Evolutionary conservation across 306 rosid species (phyloP).

Genomic region (Vicia sativa): DNA sequence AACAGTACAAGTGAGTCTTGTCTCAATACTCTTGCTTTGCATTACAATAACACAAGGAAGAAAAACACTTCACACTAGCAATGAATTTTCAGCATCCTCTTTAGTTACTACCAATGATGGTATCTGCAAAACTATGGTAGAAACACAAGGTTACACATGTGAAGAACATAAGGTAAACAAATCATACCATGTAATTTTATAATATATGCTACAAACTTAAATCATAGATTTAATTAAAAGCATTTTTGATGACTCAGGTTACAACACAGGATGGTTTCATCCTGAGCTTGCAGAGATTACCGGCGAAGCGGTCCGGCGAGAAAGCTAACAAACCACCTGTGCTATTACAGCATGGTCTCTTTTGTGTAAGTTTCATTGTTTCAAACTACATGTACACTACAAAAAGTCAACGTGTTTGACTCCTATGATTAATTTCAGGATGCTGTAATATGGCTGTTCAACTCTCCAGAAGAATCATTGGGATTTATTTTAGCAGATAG

Average conservation of each 20-base stretch:
- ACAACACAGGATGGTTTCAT: constrained; percentile 70
- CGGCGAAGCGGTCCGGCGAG: constrained; percentile 37
- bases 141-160: constrained; percentile 62
- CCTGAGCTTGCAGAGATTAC: constrained; percentile 67
- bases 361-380: constrained; percentile 48
- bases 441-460: constrained; percentile 60
- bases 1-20: background rate
- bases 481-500: constrained; percentile 66
- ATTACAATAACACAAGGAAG: constrained; percentile 36
- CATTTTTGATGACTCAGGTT: constrained; percentile 41
- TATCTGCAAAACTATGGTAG: constrained; percentile 60
- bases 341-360: constrained; percentile 64
- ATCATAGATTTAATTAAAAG: background rate
- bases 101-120: constrained; percentile 36
- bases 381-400: background rate
- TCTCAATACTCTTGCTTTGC: constrained; percentile 29
- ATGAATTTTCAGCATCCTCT: constrained; percentile 33
- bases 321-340: constrained; percentile 51
- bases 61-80: constrained; percentile 21
- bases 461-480: constrained; percentile 61
- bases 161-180: constrained; percentile 60
- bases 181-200: no score
- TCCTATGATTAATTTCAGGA: constrained; percentile 44
- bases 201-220: no score
- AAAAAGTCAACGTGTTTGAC: constrained; percentile 4